Evolutionary conservation across 306 rosid species (phyloP), one percentile per base, ranked within the genome.

Genomic region (Mimosa bimucronata): DNA sequence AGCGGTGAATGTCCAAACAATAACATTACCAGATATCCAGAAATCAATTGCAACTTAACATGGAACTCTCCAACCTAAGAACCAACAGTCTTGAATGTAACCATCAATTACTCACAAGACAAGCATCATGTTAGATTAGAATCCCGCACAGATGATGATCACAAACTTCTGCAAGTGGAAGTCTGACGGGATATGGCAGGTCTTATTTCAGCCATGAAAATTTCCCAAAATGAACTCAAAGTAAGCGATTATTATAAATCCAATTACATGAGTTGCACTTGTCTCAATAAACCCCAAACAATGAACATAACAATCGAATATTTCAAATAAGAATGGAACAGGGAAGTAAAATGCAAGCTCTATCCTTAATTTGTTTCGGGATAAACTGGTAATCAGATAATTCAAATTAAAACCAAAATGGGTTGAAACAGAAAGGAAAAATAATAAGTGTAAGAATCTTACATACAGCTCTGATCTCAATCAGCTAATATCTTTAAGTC

Each of bases 401-500:
- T 75, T 83, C 83, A 67, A 79, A 84, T 71, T 65, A 81, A 85
- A 85, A 73, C 81, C 82, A 84, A 80, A 69, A 82, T 73, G 82
- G 69, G 78, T 71, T 80, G 41, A 75, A 44, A 71, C 31, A 74
- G 60, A 75, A 74, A 79, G 76, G 78, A 75, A 37, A 30, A 34
- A 81, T 8, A 74, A 77, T 29, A 81, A 79, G 87, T 75, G 64
- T 71, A 81, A 79, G 75, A 85, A 85, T 75, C 87, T 83, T 83
- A 90, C 90, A 69, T 85, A 87, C 89, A 87, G 70, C 78, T 66
- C 65, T 38, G 19, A 67, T 78, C 81, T 73, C 77, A 67, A 86
- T 90, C 86, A 96, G 86, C 93, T 93, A 86, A 80, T 94, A 34
- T 96, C 99, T 90, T 68, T 96, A 53, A 96, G 97, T 86, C 98